Base-by-base conservation (phyloP, 495 filamentous ascomycete genomes). In the Evansstolkia leycettana region DNA sequence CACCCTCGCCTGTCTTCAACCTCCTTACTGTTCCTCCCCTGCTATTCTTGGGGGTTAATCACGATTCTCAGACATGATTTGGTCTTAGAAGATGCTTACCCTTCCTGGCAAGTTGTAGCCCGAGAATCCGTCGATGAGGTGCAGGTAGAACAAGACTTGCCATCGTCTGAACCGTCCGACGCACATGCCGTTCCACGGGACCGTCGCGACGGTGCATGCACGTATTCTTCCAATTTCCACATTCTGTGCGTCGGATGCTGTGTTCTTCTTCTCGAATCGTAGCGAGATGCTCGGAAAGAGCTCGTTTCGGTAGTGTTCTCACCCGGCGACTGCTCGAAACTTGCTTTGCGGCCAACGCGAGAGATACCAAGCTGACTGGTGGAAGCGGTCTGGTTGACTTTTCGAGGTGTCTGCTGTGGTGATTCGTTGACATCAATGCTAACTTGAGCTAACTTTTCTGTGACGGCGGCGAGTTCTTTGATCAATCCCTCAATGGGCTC, bases 41-140 rank as follows among this genome's bases (percentile, higher is more conserved):
- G 20, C 20, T 23, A 23, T 23, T 9, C 5, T 5, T 4, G 4
- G 9, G 9, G 20, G 20, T 23, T 9, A 23, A n/a, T n/a, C n/a
- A n/a, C n/a, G n/a, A n/a, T n/a, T n/a, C n/a, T n/a, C n/a, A n/a
- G n/a, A n/a, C n/a, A n/a, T n/a, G n/a, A n/a, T n/a, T 4, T 18
- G 16, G 12, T 8, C 1, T 12, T 11, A 15, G 10, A 33, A 29
- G 19, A 15, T 18, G 46, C 48, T 40, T 36, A 48, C 48, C 43
- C 38, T 26, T 18, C 24, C 6, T 45, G 42, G 16, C 38, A 34
- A 24, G 38, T 36, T 2, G 44, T 45, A 14, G 41, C 36, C 48
- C 48, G 48, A 6, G 48, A 51, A 31, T 46, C 42, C 19, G 45
- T 48, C 11, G 48, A 52, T 3, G 45, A 52, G 12, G 38, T 40